Base-by-base conservation (phyloP, 2,329 filamentous ascomycete species). In the Hypomyces perniciosus region DNA sequence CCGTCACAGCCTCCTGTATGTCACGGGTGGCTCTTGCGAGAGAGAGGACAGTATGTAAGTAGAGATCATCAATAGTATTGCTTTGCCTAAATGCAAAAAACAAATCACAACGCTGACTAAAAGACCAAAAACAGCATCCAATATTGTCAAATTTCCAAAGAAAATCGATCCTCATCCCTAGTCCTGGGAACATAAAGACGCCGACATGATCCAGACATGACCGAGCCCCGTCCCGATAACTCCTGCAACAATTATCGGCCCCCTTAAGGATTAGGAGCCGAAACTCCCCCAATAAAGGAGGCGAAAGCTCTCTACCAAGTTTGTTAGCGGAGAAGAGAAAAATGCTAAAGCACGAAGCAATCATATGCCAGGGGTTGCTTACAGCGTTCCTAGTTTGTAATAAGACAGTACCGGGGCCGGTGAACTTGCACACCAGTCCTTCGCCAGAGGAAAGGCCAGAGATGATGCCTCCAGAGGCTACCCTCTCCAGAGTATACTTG, bases 361-460 rank as follows among this genome's bases (percentile, higher is more conserved):
- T 5, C 12, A 20, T 43, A 38, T 39, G 8, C n/a, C 26, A 9
- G 12, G 8, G n/a, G 28, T 8, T 34, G 73, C 81, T 65, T 70
- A 82, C 80, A 46, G 90, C 78, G 64, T 96, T 97, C 55, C 93
- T 81, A 1, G 93, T 97, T 70, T 99, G 93, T 61, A 97, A 77
- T 63, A 91, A 96, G 0, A 99, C 80, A 0, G 90, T 95, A 1
- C 93, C 93, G 0, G 93, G 93, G 0, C 88, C 91, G 0, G 85
- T 90, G 59, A 97, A 97, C 65, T 90, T 95, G 75, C 93, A 99
- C 4, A 96, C 91, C 34, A 97, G 73, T 0, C 93, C 93, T 70
- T 99, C 93, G 0, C 80, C 86, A 0, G 89, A 85, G 29, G 84
- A 83, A 26, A 96, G 68, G 8, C 85, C 84, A n/a, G 88, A 92